phyloP scores from a whole-genome alignment of 306 rosid genomes.

The Vigna nakashimae region DNA sequence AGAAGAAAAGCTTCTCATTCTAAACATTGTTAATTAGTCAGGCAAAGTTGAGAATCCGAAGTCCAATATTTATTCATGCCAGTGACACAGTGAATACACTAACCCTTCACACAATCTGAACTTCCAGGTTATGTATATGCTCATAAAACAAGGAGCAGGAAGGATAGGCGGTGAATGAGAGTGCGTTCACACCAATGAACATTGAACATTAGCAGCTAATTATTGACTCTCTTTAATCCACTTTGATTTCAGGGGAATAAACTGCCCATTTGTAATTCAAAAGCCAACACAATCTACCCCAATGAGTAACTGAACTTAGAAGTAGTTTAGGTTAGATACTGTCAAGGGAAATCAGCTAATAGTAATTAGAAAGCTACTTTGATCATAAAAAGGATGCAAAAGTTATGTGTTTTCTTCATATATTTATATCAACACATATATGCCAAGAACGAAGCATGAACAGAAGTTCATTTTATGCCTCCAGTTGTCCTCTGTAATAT shows the following conservation, averaged over 20 bases:
- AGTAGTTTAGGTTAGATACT: not conserved
- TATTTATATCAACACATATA: no score
- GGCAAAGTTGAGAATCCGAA: not conserved
- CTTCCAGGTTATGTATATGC: not conserved
- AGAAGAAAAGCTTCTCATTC: not conserved
- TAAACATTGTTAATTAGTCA: not conserved
- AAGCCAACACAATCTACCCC: not conserved
- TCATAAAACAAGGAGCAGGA: not conserved
- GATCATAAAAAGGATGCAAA: constrained; percentile 2
- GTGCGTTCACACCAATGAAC: not conserved
- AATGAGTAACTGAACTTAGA: constrained; percentile 22
- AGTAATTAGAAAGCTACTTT: constrained; percentile 3
- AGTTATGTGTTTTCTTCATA: not conserved
- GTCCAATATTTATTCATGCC: no score
- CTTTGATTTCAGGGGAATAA: not conserved
- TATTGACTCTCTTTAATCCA: not conserved
- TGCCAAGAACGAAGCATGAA: constrained; percentile 11
- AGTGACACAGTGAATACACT: no score
- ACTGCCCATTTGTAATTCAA: constrained; percentile 18
- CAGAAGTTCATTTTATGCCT: constrained; percentile 4
- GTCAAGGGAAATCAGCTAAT: not conserved
- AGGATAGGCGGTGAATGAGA: not conserved
- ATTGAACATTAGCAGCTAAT: not conserved
- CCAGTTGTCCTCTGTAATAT: not conserved
- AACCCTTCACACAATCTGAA: no score